These are phyloP conservation scores for Nasturtium officinale DNA, from an alignment of 345 rosid species.

Conservation along the genomic window DNA sequence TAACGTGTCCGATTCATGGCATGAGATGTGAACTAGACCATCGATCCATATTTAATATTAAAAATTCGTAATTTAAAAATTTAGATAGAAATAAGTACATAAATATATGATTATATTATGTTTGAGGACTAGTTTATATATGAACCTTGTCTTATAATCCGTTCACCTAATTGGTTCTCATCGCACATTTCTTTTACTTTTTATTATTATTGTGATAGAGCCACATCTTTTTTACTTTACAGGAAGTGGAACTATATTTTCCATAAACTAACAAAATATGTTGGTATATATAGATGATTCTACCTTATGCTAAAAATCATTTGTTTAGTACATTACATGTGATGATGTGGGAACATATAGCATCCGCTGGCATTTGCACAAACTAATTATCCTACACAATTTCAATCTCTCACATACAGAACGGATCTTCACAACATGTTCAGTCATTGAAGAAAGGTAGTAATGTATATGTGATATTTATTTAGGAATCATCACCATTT, in stretches of 20 bases:
- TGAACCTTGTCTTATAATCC: background rate
- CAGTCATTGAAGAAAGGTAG: background rate
- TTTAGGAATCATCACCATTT: background rate
- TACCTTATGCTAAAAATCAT: background rate
- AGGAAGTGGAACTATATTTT: background rate
- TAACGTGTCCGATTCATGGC: slow-evolving; percentile 29
- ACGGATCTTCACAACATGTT: background rate
- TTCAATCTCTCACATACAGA: background rate
- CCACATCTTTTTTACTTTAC: background rate
- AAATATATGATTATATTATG: background rate
- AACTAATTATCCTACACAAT: background rate
- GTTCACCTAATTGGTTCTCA: background rate
- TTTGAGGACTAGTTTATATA: background rate
- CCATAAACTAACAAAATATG: background rate
- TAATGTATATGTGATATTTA: background rate
- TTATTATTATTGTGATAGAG: background rate
- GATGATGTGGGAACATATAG: background rate
- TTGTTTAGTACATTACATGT: background rate
- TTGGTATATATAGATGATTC: background rate
- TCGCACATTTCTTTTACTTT: background rate
- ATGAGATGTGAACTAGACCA: slow-evolving; percentile 19
- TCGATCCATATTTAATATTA: background rate
- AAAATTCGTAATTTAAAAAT: background rate
- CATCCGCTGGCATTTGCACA: background rate
- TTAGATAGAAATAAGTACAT: background rate